These are phyloP conservation scores for Keithomyces neogunnii DNA, from an alignment of 2,329 filamentous ascomycete genomes.

Conservation along the genomic window DNA sequence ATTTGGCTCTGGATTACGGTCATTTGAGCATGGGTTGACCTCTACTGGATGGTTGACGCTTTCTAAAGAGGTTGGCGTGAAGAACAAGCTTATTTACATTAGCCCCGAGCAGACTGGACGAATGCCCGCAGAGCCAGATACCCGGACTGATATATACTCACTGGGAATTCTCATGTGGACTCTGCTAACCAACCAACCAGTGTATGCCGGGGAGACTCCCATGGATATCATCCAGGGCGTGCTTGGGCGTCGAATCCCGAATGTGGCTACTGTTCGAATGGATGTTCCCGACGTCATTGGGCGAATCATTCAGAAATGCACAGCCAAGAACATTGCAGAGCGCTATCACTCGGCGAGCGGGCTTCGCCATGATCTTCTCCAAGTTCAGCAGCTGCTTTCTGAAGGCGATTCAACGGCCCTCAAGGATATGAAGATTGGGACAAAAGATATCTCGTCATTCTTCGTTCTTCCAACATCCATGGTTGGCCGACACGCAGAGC, in stretches of 20 bases:
- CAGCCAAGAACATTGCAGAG: constrained; percentile 77
- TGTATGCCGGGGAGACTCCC: constrained; percentile 71
- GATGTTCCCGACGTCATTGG: constrained; percentile 80
- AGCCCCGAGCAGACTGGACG: constrained; percentile 92
- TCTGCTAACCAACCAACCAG: constrained; percentile 68
- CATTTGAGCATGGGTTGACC: constrained; percentile 82
- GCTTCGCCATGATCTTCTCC: constrained; percentile 69
- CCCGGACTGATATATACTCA: constrained; percentile 87
- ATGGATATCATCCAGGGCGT: constrained; percentile 90
- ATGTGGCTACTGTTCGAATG: constrained; percentile 66
- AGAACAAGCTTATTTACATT: constrained; percentile 84
- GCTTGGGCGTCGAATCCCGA: constrained; percentile 67
- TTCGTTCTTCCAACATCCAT: constrained; percentile 78
- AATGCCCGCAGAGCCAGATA: constrained; percentile 86
- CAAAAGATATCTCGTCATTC: constrained; percentile 85
- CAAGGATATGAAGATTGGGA: constrained; percentile 65
- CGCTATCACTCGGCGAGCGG: constrained; percentile 86
- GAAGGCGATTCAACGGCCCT: constrained; percentile 67
- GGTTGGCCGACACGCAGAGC: constrained; percentile 71
- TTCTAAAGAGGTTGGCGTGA: constrained; percentile 75
- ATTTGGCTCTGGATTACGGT: constrained; percentile 77
- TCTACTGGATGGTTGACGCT: constrained; percentile 81
- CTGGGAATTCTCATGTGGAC: constrained; percentile 86
- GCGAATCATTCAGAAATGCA: constrained; percentile 84
- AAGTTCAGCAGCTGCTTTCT: constrained; percentile 64